Percentiles rank a stretch among this genome's conserved stretches.
phyloP scores from a whole-genome alignment of 192 early-diverging fungal species.

The Kappamyces sp. region DNA sequence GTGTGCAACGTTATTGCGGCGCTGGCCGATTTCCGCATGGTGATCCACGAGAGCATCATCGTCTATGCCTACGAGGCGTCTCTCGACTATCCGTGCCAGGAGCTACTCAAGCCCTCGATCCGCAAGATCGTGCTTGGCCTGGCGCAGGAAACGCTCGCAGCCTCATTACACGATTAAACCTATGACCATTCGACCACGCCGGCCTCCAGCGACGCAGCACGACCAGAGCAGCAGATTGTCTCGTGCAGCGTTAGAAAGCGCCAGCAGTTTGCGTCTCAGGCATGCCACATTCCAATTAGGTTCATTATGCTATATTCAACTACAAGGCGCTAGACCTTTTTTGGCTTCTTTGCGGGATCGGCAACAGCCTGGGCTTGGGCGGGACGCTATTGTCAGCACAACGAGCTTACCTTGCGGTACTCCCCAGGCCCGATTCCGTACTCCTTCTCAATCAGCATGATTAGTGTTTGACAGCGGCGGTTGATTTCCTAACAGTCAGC shows the following conservation, averaged over 20 bases:
- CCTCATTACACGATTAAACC: neutral
- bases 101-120: slow-evolving; percentile 43
- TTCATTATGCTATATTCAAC: neutral
- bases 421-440: slow-evolving; percentile 16
- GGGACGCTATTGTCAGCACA: neutral
- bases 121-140: neutral
- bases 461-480: slow-evolving; percentile 77
- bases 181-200: neutral
- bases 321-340: neutral
- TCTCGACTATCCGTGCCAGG: slow-evolving; percentile 50
- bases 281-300: neutral
- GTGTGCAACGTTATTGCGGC: slow-evolving; percentile 81
- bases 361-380: neutral
- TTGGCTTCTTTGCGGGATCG: neutral
- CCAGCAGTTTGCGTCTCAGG: neutral
- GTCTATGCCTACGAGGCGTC: slow-evolving; percentile 87
- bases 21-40: slow-evolving; percentile 68
- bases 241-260: neutral
- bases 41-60: slow-evolving; percentile 86
- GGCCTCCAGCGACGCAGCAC: too few relatives aligned
- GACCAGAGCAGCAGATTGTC: too few relatives aligned
- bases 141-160: neutral
- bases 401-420: neutral
- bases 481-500: slow-evolving; percentile 57
- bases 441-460: slow-evolving; percentile 62